Evolutionary conservation across 331 rosid genomes (phyloP).

Genomic region (Stylosanthes scabra): DNA sequence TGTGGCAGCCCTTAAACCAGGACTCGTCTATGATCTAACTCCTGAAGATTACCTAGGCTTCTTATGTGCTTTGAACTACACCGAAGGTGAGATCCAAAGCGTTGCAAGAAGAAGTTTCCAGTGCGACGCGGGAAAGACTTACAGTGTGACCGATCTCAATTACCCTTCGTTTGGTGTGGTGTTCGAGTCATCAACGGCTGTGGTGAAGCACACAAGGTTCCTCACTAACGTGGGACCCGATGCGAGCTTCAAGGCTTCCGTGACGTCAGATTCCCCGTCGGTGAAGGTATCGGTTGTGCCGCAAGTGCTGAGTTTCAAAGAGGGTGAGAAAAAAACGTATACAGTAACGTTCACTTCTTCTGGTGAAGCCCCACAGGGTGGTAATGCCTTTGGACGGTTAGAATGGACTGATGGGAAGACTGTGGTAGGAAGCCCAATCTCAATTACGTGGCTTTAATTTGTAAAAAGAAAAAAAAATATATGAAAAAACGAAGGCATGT

Average conservation of each 20-base stretch:
- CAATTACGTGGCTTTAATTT: slow-evolving; percentile 41
- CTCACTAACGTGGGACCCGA: slow-evolving; percentile 59
- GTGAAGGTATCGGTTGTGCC: slow-evolving; percentile 58
- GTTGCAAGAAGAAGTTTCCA: slow-evolving; percentile 62
- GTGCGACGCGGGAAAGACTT: slow-evolving; percentile 62
- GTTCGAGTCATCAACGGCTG: slow-evolving; percentile 39
- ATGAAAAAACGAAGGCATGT: not conserved
- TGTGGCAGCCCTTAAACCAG: slow-evolving; percentile 68
- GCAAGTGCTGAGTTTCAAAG: slow-evolving; percentile 48
- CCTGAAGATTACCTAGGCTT: slow-evolving; percentile 69
- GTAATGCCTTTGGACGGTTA: slow-evolving; percentile 45
- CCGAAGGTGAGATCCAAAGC: slow-evolving; percentile 44
- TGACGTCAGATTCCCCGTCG: slow-evolving; percentile 31
- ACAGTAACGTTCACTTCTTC: slow-evolving; percentile 43
- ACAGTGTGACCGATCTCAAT: slow-evolving; percentile 77
- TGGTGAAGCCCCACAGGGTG: slow-evolving; percentile 11
- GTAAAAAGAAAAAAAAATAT: no score
- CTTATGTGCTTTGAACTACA: slow-evolving; percentile 76
- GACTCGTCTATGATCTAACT: slow-evolving; percentile 75
- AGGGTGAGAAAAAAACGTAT: slow-evolving; percentile 52
- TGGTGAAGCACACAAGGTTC: slow-evolving; percentile 59
- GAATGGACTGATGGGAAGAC: slow-evolving; percentile 63
- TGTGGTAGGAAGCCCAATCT: slow-evolving; percentile 54
- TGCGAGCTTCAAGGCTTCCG: slow-evolving; percentile 49
- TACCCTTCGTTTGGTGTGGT: slow-evolving; percentile 83